A percentile compares a stretch with the other conserved stretches of the same genome.
These are phyloP conservation scores for Porphyrellus cyaneotinctus DNA, from an alignment of 768 basidiomycete genomes.

Conservation along the genomic window DNA sequence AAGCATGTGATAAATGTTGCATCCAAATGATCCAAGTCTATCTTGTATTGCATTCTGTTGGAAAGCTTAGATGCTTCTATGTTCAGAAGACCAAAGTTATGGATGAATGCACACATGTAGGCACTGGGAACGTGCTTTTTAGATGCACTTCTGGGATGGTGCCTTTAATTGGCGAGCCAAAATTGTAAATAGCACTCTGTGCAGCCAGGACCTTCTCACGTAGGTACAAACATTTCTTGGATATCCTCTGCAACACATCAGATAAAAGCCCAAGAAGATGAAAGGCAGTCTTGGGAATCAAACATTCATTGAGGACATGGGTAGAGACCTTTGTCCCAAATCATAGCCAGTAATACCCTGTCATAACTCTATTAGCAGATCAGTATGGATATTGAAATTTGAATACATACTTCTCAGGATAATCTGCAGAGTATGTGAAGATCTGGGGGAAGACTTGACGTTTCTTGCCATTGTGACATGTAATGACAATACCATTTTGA, in stretches of 20 bases:
- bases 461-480: constrained; percentile 19
- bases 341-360: constrained; percentile 26
- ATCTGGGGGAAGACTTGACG: constrained; percentile 25
- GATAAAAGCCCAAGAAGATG: constrained; percentile 5
- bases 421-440: constrained; percentile 35
- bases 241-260: constrained; percentile 5
- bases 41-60: constrained; percentile 37
- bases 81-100: neutral
- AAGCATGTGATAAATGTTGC: constrained; percentile 27
- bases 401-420: constrained; percentile 36
- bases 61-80: too few species aligned
- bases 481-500: constrained; percentile 20
- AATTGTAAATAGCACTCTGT: constrained; percentile 6
- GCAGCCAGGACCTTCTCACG: neutral
- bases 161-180: constrained; percentile 12
- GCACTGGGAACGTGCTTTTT: constrained; percentile 7
- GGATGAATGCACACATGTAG: constrained; percentile 7
- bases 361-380: too few species aligned
- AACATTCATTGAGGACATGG: constrained; percentile 33
- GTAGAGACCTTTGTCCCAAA: constrained; percentile 28
- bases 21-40: constrained; percentile 12
- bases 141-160: constrained; percentile 3
- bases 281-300: constrained; percentile 15
- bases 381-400: too few species aligned
- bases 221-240: neutral